Percentiles rank a stretch among this genome's conserved stretches.
Evolutionary conservation across 768 basidiomycete species (phyloP).

Genomic region (Suillus discolor): DNA sequence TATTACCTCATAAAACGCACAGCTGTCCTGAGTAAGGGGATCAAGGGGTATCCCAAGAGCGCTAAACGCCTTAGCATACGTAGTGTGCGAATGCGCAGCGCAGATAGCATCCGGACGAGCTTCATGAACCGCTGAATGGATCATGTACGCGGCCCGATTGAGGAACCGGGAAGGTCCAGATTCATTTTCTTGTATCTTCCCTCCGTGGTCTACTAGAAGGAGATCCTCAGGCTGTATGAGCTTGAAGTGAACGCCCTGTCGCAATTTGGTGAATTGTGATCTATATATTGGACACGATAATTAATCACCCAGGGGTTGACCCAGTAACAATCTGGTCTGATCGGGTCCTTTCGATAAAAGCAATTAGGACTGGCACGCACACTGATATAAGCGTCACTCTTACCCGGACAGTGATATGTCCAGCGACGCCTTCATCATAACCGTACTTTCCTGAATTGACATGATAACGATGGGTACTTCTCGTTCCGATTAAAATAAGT

Average conservation of each 20-base stretch:
- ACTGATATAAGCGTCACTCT: not conserved
- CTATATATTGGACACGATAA: not conserved
- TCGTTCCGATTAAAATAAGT: not conserved
- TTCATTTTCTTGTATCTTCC: slow-evolving; percentile 31
- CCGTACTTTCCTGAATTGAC: slow-evolving; percentile 31
- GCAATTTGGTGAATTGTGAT: not conserved
- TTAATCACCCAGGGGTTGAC: slow-evolving; percentile 46
- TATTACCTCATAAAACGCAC: slow-evolving; percentile 34
- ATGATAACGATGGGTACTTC: slow-evolving; percentile 18
- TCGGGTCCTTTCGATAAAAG: slow-evolving; percentile 34
- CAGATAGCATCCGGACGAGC: slow-evolving; percentile 39
- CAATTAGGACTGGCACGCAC: not conserved
- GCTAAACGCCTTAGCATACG: slow-evolving; percentile 40
- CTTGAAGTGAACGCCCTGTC: slow-evolving; percentile 46
- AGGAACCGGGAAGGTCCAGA: slow-evolving; percentile 35
- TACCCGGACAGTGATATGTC: slow-evolving; percentile 51
- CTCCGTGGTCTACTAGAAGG: slow-evolving; percentile 45
- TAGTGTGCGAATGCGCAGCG: slow-evolving; percentile 37
- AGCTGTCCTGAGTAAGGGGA: slow-evolving; percentile 37
- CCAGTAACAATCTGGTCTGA: slow-evolving; percentile 47
- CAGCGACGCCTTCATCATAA: slow-evolving; percentile 50
- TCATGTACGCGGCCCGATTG: slow-evolving; percentile 42
- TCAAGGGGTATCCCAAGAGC: slow-evolving; percentile 34
- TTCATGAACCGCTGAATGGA: slow-evolving; percentile 37
- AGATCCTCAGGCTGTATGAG: slow-evolving; percentile 47